Base-by-base conservation (phyloP, 2,329 filamentous ascomycete genomes). In the Ascochyta rabiei region DNA sequence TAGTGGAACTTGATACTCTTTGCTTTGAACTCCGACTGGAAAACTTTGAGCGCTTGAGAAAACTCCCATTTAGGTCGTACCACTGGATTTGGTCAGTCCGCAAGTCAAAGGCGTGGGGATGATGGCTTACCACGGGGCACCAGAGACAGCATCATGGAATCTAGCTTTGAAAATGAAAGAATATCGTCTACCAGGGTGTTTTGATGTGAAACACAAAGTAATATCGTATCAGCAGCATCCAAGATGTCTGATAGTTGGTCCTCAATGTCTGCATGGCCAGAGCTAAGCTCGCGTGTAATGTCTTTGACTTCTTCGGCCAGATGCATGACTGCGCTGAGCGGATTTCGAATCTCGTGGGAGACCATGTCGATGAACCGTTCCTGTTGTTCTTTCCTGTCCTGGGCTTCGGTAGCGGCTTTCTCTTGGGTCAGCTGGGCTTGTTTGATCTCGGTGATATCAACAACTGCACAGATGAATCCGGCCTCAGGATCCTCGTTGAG, bases 361-460 rank as follows among this genome's bases (percentile, higher is more conserved):
- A 78, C 76, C 76, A 79, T 79, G 53, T 79, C 77, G 23, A 79
- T 79, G 57, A 80, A 80, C 0, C 76, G 61, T 59, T 80, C 77
- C 48, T 80, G 78, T 48, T 80, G 77, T 46, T 76, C 71, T 42
- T 79, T 79, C 9, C 76, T 64, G 38, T 80, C 77, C 34, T 68
- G 66, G 1, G 78, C 77, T 56, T 79, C 76, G 16, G 68, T 68
- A 2, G 78, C 77, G 12, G 75, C 75, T 46, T 75, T 74, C 30
- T 77, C 70, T 44, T 80, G 76, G 3, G 72, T 59, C 8, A 79
- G 46, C 48, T 79, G 73, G 3, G 77, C 77, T 34, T 72, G 70
- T 53, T 80, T 80, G 54, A 79, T 77, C 15, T 75, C 73, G 15
- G 75, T 79, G 33, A 80, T 79, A 50, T 80, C 78, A 13, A 80